A percentile compares a stretch with the other conserved stretches of the same genome.
Evolutionary conservation across 441 rosid genomes (phyloP).

Genomic region (Populus hybrid): DNA sequence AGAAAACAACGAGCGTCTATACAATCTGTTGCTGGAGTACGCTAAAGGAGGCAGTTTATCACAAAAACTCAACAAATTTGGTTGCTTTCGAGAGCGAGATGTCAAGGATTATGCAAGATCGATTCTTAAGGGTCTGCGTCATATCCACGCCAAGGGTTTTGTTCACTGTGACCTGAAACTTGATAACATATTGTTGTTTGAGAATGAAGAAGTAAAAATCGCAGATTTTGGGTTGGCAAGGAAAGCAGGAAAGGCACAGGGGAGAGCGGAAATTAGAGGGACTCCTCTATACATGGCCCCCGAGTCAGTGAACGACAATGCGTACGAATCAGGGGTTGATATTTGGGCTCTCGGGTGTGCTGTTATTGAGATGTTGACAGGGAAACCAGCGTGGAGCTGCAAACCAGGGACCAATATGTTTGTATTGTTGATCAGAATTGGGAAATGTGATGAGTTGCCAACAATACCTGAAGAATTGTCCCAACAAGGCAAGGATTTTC

Average conservation of each 20-base stretch:
- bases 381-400: slow-evolving; percentile 60
- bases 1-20: slow-evolving; percentile 41
- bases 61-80: slow-evolving; percentile 34
- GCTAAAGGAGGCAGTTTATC: slow-evolving; percentile 77
- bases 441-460: slow-evolving; percentile 56
- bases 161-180: slow-evolving; percentile 83
- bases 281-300: slow-evolving; percentile 86
- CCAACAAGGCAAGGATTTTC: slow-evolving; percentile 61
- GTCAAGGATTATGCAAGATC: slow-evolving; percentile 40
- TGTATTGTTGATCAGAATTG: slow-evolving; percentile 56
- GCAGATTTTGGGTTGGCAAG: slow-evolving; percentile 80
- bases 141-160: slow-evolving; percentile 62
- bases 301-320: slow-evolving; percentile 64
- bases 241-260: slow-evolving; percentile 32
- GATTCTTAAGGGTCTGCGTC: slow-evolving; percentile 59
- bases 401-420: slow-evolving; percentile 33
- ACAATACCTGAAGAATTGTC: slow-evolving; percentile 50
- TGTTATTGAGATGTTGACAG: slow-evolving; percentile 71
- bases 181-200: slow-evolving; percentile 57
- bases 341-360: slow-evolving; percentile 90
- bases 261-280: slow-evolving; percentile 48
- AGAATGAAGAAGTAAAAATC: slow-evolving; percentile 51
- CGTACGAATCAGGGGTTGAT: slow-evolving; percentile 63
- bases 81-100: slow-evolving; percentile 42
- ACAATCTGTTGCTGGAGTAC: slow-evolving; percentile 68